Base-by-base conservation (phyloP, 176 grass and related monocot genomes). In the Raddia guianensis region DNA sequence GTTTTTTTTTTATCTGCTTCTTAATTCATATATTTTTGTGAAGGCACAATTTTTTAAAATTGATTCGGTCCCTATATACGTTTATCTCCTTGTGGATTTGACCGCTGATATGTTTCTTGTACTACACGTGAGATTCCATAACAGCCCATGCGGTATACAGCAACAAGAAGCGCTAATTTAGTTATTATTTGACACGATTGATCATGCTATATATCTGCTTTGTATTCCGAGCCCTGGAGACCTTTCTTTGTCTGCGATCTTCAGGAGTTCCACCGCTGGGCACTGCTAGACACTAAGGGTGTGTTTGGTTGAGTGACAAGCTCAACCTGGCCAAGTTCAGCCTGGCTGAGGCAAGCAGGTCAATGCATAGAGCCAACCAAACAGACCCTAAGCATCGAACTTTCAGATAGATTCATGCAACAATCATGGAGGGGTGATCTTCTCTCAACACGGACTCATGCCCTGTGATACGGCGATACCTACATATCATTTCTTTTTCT, bases 391-490 rank as follows among this genome's bases (percentile, higher is more conserved):
- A 49, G 27, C 49, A 49, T 20, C 49, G 10, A n/a, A 61, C 7
- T 42, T 65, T 42, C 18, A 54, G 27, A 55, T 49, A 72, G 59
- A 13, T 4, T 57, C 37, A 72, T 12, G 2, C 49, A 8, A n/a
- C 67, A 5, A 50, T 11, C 43, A 49, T 40, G 37, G 37, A 55
- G 52, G 52, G 52, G 15, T 1, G 52, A 3, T 45, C 76, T 46
- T 6, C 70, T 55, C 77, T 50, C 11, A 88, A 80, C 0, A 73
- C 65, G 18, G 70, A 86, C 8, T 84, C 78, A 2, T 92, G 85
- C 76, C 90, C 79, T 27, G 4, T 40, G 37, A 3, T 40, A 40
- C 37, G 3, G 2, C 37, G 27, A 40, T 40, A 40, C 37, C 37
- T 40, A 40, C 37, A 40, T 40, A 40, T 40, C 37, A 40, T 3